phyloP scores from a whole-genome alignment of 306 rosid genomes.

The Glycine tomentella region DNA sequence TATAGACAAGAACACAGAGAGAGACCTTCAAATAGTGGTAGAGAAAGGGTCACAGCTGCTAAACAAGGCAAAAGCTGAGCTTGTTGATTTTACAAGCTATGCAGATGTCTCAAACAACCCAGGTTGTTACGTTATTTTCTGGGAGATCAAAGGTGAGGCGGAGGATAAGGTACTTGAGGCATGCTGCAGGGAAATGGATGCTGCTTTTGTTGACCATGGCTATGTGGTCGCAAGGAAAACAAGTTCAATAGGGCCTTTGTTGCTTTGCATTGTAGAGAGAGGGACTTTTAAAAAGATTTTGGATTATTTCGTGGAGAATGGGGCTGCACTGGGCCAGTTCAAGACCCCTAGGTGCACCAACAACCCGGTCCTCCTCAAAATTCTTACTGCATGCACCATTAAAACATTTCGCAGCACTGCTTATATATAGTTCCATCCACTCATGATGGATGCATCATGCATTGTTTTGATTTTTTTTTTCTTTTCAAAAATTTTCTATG shows the following conservation, averaged over 20 bases:
- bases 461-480: neutral
- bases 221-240: constrained; percentile 80
- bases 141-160: constrained; percentile 83
- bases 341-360: constrained; percentile 94
- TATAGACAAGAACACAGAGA: constrained; percentile 91
- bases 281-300: constrained; percentile 81
- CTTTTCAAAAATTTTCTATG: no score
- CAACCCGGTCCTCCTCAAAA: constrained; percentile 59
- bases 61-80: constrained; percentile 59
- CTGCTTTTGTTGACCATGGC: constrained; percentile 80
- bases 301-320: constrained; percentile 71
- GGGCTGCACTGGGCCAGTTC: constrained; percentile 80
- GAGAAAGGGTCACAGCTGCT: constrained; percentile 70
- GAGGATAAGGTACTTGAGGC: constrained; percentile 59
- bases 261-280: constrained; percentile 73
- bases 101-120: constrained; percentile 65
- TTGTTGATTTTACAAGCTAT: constrained; percentile 83
- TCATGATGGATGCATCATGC: neutral
- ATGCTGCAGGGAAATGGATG: constrained; percentile 83
- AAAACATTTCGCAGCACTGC: constrained; percentile 70
- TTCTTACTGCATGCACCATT: constrained; percentile 60
- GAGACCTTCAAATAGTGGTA: constrained; percentile 85
- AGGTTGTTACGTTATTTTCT: constrained; percentile 79
- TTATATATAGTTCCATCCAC: constrained; percentile 38
- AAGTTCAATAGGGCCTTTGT: constrained; percentile 75